A percentile compares a stretch with the other conserved stretches of the same genome.
These are phyloP conservation scores for Phytophthora quininea DNA, from an alignment of 352 stramenopile genomes.

Conservation along the genomic window DNA sequence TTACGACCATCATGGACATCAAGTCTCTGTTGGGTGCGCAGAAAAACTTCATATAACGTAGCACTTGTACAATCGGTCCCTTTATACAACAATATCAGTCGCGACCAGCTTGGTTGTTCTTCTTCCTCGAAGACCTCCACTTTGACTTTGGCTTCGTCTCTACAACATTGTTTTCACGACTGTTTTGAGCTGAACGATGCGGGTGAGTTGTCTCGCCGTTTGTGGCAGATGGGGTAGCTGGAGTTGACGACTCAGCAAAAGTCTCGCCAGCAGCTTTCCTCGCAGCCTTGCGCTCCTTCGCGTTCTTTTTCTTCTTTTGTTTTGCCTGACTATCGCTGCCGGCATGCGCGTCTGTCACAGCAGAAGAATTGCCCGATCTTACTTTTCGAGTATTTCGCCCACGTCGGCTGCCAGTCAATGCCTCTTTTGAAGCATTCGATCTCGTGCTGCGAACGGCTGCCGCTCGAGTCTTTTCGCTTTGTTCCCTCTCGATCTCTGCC, in stretches of 20 bases:
- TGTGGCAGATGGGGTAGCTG: conserved; percentile 1
- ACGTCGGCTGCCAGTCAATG: conserved; percentile 8
- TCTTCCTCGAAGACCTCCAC: not conserved
- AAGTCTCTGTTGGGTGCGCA: conserved; percentile 36
- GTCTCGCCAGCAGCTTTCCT: conserved; percentile 36
- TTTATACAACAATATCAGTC: too few species aligned
- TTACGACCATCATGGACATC: conserved; percentile 42
- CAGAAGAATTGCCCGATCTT: not conserved
- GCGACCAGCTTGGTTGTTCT: not conserved
- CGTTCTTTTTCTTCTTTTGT: conserved; percentile 40
- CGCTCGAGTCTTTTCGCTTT: conserved; percentile 26
- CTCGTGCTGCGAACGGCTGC: conserved; percentile 2
- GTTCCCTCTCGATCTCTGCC: conserved; percentile 57
- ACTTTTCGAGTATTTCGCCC: conserved; percentile 21
- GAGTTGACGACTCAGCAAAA: conserved; percentile 8
- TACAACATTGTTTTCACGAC: not conserved
- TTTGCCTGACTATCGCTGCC: conserved; percentile 25
- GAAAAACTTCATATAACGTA: conserved; percentile 17
- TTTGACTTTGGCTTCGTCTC: not conserved
- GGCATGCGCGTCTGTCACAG: not conserved
- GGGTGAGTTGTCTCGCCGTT: not conserved
- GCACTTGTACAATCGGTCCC: not conserved
- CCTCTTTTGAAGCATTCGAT: conserved; percentile 16
- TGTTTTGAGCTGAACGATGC: not conserved
- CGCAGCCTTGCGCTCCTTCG: conserved; percentile 38